A percentile compares a stretch with the other conserved stretches of the same genome.
Conservation (phyloP, 2,329 filamentous ascomycete genomes). For the Stachybotrys chartarum region DNA sequence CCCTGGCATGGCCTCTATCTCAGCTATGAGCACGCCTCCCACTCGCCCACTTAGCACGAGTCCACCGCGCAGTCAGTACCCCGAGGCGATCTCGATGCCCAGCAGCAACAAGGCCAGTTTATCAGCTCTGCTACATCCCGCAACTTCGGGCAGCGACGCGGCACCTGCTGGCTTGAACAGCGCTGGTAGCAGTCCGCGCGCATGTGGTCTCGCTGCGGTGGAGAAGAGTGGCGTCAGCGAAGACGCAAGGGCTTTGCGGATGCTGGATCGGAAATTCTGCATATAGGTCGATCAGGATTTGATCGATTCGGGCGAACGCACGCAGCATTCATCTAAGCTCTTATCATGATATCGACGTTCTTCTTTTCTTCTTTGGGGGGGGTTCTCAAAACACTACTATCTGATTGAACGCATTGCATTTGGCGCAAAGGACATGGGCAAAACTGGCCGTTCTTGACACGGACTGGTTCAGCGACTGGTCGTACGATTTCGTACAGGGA, state of each 20-base stretch:
- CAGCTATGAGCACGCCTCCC: conserved; percentile 33
- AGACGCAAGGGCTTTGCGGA: conserved; percentile 57
- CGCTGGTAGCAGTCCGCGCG: conserved; percentile 31
- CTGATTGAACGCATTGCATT: neutral
- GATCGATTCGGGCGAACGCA: neutral
- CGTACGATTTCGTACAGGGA: neutral
- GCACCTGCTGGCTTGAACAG: conserved; percentile 33
- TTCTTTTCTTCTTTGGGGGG: too few species aligned
- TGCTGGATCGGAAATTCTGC: conserved; percentile 54
- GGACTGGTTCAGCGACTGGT: neutral
- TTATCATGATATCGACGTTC: too few species aligned
- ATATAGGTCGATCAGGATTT: conserved; percentile 11
- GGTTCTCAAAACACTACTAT: too few species aligned
- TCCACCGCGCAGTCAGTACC: conserved; percentile 35
- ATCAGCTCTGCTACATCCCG: conserved; percentile 44
- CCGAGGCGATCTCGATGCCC: conserved; percentile 18
- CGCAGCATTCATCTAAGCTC: neutral
- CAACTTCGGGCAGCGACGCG: conserved; percentile 36
- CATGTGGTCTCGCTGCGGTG: conserved; percentile 14
- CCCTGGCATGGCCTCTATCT: conserved; percentile 13
- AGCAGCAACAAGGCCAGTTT: conserved; percentile 35
- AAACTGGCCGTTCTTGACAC: neutral
- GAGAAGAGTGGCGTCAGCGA: conserved; percentile 45
- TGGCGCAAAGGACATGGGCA: neutral
- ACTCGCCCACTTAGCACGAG: conserved; percentile 40